These are phyloP conservation scores for Nemania serpens DNA, from an alignment of 2,329 filamentous ascomycete genomes.

Conservation along the genomic window DNA sequence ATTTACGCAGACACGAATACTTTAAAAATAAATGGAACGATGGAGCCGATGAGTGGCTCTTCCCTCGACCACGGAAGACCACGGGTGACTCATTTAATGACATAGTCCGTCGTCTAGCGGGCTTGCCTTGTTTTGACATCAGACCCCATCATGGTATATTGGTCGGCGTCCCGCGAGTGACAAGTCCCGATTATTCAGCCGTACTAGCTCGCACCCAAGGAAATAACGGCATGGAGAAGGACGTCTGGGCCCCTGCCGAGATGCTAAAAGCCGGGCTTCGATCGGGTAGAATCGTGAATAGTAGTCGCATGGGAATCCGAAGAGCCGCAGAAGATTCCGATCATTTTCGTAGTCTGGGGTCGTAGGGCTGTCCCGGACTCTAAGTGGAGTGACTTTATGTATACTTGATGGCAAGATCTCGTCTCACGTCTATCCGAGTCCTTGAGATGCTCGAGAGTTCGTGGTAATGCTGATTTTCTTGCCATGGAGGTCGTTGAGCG, in stretches of 20 bases:
- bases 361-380: conserved; percentile 32
- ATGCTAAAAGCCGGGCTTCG: conserved; percentile 37
- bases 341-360: conserved; percentile 38
- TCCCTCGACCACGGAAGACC: conserved; percentile 7
- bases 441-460: neutral
- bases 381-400: conserved; percentile 33
- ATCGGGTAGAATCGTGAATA: conserved; percentile 39
- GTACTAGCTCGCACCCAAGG: conserved; percentile 7
- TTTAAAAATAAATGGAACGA: neutral
- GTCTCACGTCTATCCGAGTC: conserved; percentile 17
- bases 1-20: neutral
- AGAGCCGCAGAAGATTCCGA: conserved; percentile 38
- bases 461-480: conserved; percentile 15
- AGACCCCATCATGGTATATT: conserved; percentile 9
- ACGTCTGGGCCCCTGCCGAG: conserved; percentile 18
- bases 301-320: conserved; percentile 35
- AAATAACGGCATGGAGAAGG: conserved; percentile 15
- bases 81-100: conserved; percentile 9
- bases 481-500: conserved; percentile 22
- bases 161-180: conserved; percentile 9
- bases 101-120: neutral
- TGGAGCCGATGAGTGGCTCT: neutral
- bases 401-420: conserved; percentile 30
- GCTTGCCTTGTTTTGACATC: neutral
- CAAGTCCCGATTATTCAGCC: conserved; percentile 10